Evolutionary conservation across 805 yeast species (phyloP), one percentile per base, ranked within the genome.

Genomic region (Nakazawaea populi): DNA sequence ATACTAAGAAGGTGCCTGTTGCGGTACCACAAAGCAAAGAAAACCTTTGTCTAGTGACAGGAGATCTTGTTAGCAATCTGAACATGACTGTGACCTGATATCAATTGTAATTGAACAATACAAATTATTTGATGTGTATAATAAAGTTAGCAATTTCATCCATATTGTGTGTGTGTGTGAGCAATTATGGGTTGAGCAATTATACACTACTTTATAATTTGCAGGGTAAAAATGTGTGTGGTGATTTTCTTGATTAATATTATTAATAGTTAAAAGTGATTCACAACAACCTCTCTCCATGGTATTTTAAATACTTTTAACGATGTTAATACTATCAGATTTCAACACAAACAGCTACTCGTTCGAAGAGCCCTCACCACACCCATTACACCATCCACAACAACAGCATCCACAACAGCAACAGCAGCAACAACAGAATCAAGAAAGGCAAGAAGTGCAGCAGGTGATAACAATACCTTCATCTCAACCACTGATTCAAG

Each of bases 281-380:
- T 18, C 3, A 18, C 3, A 18, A 18, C 24, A 18, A 18, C 24
- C 35, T 32, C 35, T 32, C 11, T 32, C 8, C 35, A 11, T 32
- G 35, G 35, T 32, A 32, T 32, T 11, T 11, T 8, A 11, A 32
- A 18, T 35, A 36, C 4, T 18, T 27, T 9, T 8, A 27, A 11
- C 1, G 30, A 49, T 49, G 52, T 36, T 49, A 11, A 49, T 49
- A 39, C 39, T 44, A 39, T 49, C 52, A n/a, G 48, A 44, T 27
- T 44, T 44, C 38, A 12, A 14, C 29, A 28, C 41, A 12, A 27
- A 47, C 31, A 11, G 41, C 8, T 47, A 39, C 31, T 32, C 18
- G 1, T 14, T 24, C 6, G 44, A 34, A n/a, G 42, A 46, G 24
- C 34, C 12, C 11, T 12, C 8, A 29, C 41, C 8, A 18, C 24